Evolutionary conservation across 225 moss, liverwort and hornwort genomes (phyloP).

Genomic region (Lunularia cruciata): DNA sequence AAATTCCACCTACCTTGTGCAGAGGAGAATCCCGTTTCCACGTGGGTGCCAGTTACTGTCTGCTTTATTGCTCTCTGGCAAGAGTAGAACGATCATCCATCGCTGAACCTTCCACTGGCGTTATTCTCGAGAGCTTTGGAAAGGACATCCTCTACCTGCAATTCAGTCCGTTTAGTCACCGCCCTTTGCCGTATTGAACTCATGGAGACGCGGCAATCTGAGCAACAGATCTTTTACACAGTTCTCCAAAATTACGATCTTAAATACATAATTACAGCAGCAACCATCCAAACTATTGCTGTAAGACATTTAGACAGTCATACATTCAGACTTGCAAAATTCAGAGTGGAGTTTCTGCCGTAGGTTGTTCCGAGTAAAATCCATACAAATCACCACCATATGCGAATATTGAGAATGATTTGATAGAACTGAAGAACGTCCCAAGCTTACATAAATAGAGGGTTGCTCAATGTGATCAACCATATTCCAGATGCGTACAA

Average conservation of each 20-base stretch:
- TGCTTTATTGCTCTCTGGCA: not conserved
- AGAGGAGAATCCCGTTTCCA: not conserved
- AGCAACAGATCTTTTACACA: not conserved
- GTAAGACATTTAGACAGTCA: not conserved
- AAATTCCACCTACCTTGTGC: not conserved
- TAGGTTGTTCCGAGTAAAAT: too few species aligned
- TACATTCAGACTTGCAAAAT: too few species aligned
- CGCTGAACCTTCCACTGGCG: too few species aligned
- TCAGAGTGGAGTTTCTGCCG: too few species aligned
- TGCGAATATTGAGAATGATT: constrained; percentile 2
- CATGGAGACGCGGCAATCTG: not conserved
- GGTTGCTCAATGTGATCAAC: constrained; percentile 51
- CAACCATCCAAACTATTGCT: not conserved
- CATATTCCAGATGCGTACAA: constrained; percentile 31
- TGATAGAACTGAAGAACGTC: not conserved
- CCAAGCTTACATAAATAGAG: constrained; percentile 27
- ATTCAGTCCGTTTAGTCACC: not conserved
- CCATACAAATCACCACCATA: not conserved
- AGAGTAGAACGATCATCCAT: not conserved
- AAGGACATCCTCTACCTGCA: not conserved
- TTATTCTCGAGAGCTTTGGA: not conserved
- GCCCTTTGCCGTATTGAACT: not conserved
- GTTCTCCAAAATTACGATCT: not conserved
- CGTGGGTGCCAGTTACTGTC: not conserved
- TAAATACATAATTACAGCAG: not conserved